These are phyloP conservation scores for Helicocarpus griseus DNA, from an alignment of 2,329 filamentous ascomycete genomes.

Conservation along the genomic window DNA sequence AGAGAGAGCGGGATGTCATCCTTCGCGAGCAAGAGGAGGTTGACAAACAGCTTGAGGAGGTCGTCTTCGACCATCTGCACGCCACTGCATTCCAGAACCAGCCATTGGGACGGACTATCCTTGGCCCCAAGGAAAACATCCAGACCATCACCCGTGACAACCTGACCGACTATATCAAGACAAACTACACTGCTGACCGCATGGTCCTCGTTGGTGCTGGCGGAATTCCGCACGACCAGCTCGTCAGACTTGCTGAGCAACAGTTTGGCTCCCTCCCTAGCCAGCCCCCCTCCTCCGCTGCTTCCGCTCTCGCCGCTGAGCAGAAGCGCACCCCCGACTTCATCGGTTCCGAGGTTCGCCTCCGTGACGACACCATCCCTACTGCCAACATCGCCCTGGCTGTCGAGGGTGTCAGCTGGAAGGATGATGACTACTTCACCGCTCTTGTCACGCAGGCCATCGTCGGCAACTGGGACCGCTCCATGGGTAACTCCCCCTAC, in stretches of 20 bases:
- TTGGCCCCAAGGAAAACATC: constrained; percentile 97
- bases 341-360: constrained; percentile 87
- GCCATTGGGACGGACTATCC: constrained; percentile 91
- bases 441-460: constrained; percentile 96
- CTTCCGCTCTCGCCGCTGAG: constrained; percentile 60
- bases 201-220: constrained; percentile 97
- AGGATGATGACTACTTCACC: constrained; percentile 98
- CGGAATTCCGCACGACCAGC: constrained; percentile 84
- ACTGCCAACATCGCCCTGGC: constrained; percentile 97
- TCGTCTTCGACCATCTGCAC: constrained; percentile 98
- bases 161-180: constrained; percentile 94
- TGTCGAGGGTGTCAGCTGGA: constrained; percentile 99
- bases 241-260: constrained; percentile 94
- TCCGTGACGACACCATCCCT: constrained; percentile 91
- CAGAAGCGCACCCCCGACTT: constrained; percentile 87
- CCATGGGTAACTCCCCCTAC: constrained; percentile 94
- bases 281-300: constrained; percentile 63
- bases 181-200: constrained; percentile 98
- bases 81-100: constrained; percentile 96
- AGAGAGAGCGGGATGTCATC: constrained; percentile 97
- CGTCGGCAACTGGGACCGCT: constrained; percentile 98
- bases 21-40: constrained; percentile 98
- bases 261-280: constrained; percentile 75
- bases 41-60: constrained; percentile 99
- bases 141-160: constrained; percentile 87